These are phyloP conservation scores for Microsporum ferrugineum DNA, from an alignment of 2,329 filamentous ascomycete genomes.

Conservation along the genomic window DNA sequence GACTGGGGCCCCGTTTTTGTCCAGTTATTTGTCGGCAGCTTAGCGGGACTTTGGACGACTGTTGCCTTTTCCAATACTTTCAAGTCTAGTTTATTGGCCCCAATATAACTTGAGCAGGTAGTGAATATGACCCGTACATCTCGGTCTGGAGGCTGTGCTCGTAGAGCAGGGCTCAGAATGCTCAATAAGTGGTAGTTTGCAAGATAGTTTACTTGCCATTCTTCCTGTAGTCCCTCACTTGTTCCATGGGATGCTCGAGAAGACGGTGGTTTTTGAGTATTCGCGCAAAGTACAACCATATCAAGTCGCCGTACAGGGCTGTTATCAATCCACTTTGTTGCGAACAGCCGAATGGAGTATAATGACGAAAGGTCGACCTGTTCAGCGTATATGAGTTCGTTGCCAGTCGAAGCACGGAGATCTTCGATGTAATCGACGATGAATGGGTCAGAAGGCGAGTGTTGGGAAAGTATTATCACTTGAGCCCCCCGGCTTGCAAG, in stretches of 20 bases:
- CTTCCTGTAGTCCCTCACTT: conserved; percentile 69
- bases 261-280: conserved; percentile 58
- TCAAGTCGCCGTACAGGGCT: conserved; percentile 78
- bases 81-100: conserved; percentile 49
- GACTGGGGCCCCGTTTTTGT: conserved; percentile 9
- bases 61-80: conserved; percentile 21
- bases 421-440: conserved; percentile 88
- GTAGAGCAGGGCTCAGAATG: conserved; percentile 79
- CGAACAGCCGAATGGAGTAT: conserved; percentile 84
- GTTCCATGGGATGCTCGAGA: conserved; percentile 50
- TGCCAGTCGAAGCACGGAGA: conserved; percentile 61
- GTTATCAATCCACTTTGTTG: conserved; percentile 97
- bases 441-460: conserved; percentile 72
- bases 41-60: conserved; percentile 34
- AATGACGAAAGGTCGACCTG: conserved; percentile 81
- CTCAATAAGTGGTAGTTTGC: conserved; percentile 91
- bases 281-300: conserved; percentile 79
- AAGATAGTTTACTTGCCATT: conserved; percentile 91
- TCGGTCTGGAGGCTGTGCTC: conserved; percentile 83
- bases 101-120: conserved; percentile 81
- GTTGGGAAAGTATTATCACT: conserved; percentile 75
- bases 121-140: conserved; percentile 81
- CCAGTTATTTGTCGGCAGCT: conserved; percentile 3
- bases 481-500: conserved; percentile 78
- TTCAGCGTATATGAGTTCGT: conserved; percentile 87